phyloP scores from a whole-genome alignment of 2,329 filamentous ascomycete species.

The Botrytis fabae region DNA sequence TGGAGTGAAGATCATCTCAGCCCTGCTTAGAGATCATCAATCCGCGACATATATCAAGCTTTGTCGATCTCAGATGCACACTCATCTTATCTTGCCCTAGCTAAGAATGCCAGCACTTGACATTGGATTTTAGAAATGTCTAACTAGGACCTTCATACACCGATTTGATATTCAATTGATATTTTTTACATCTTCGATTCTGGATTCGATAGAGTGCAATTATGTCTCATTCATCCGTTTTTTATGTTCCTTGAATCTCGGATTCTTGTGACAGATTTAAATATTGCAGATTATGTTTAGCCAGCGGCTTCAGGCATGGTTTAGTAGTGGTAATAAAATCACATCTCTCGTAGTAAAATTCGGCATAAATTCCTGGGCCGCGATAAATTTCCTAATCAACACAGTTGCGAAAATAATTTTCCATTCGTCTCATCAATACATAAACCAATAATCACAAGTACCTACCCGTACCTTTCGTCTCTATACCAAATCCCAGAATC shows the following conservation, averaged over 20 bases:
- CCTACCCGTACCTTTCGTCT: not conserved
- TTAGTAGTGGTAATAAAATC: not conserved
- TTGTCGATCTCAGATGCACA: too few species aligned
- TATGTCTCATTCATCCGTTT: not conserved
- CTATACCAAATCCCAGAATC: not conserved
- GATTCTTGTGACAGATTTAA: not conserved
- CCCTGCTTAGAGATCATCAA: too few species aligned
- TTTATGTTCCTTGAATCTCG: not conserved
- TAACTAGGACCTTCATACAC: not conserved
- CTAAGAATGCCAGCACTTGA: not conserved
- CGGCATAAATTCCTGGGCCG: not conserved
- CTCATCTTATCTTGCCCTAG: not conserved
- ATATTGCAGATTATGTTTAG: not conserved
- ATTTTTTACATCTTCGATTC: not conserved
- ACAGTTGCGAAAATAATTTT: too few species aligned
- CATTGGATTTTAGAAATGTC: not conserved
- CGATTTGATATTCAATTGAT: too few species aligned
- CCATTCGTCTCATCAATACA: too few species aligned
- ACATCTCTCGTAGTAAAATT: not conserved
- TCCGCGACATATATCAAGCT: too few species aligned
- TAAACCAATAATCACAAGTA: not conserved
- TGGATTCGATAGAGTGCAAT: not conserved
- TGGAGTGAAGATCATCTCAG: not conserved
- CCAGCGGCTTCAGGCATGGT: not conserved
- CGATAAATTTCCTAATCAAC: not conserved